Base-by-base conservation (phyloP, 768 basidiomycete genomes). In the Vishniacozyma victoriae region DNA sequence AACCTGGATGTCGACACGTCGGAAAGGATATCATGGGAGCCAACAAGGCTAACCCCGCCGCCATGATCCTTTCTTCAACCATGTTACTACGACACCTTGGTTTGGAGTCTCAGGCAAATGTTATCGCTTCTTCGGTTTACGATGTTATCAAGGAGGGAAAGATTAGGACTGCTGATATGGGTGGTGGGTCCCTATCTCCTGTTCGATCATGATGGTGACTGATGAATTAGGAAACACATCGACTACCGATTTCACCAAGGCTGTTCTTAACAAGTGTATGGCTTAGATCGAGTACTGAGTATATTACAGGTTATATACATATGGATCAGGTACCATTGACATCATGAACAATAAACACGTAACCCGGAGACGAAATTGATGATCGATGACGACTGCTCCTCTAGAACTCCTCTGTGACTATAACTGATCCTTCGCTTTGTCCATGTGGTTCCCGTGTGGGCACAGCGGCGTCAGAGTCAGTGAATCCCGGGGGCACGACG, bases 181-280 rank as follows among this genome's bases (percentile, higher is more conserved):
- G 86, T 50, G 92, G 91, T 86, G 74, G 73, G 82, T 77, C 11
- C 43, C 31, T 3, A 26, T 9, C 35, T 44, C 51, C 31, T 12
- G 9, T 38, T 19, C 29, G n/a, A 33, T 33, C 29, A n/a, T 33
- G 29, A n/a, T 26, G 33, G 12, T 14, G 11, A 15, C 25, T 24
- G 15, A 31, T 26, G 25, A 25, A 7, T 51, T 44, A 87, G 88
- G 91, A 48, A 82, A 84, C 54, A 81, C 88, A 37, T 87, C 86
- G 23, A 99, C 93, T 49, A 88, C 87, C 23, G 93, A 96, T 65
- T 90, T 99, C 76, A 99, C 95, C 31, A 77, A 83, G 40, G 92
- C 86, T 37, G 79, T 99, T 70, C 90, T 96, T 75, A 80, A 85
- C 74, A 84, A 83, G 71, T 75, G 88, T 22, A 26, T 55, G 39